Evolutionary conservation across 2,329 filamentous ascomycete genomes (phyloP), one percentile per base, ranked within the genome.

Genomic region (Knoxdaviesia capensis): DNA sequence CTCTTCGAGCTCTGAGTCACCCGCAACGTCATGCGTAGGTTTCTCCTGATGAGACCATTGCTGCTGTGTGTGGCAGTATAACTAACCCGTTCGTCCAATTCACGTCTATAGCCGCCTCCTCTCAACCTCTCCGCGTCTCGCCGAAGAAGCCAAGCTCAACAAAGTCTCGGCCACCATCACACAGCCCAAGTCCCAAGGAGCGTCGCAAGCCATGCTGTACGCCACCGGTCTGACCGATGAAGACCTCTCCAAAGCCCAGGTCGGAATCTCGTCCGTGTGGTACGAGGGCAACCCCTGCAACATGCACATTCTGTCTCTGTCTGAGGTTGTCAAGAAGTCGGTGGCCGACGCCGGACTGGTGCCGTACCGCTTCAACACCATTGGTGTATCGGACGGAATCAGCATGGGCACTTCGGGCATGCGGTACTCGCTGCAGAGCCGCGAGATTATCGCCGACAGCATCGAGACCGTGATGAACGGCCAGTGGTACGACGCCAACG

Each of bases 401-500:
- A 94, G 85, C 52, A 98, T 98, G 90, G 90, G 90, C 41, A 98
- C 90, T 39, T 83, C 79, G 34, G 90, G 92, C 52, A 98, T 98
- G 90, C 74, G 88, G 48, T 96, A 86, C 64, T 90, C 82, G 43
- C 69, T 94, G 41, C 90, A 96, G 66, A 93, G 84, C 51, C 74
- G 90, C 58, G 90, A 98, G 61, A 74, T 98, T 54, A 98, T 98
- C 53, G 90, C 90, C 54, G 90, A 98, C 64, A 92, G 83, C 47
- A 93, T 98, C 54, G 90, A 98, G 71, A 96, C 90, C 5, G 90
- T 98, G 53, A 98, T 96, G 87, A 80, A 86, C 50, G 90, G 86
- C 10, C 90, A 98, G 63, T 96, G 87, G 86, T 96, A 98, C 58
- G 90, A 98, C 60, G 88, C 77, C 51, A 96, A 96, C 61, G 81